Conservation (phyloP, 106 monocot genomes). For the Dactylorhiza incarnata region DNA sequence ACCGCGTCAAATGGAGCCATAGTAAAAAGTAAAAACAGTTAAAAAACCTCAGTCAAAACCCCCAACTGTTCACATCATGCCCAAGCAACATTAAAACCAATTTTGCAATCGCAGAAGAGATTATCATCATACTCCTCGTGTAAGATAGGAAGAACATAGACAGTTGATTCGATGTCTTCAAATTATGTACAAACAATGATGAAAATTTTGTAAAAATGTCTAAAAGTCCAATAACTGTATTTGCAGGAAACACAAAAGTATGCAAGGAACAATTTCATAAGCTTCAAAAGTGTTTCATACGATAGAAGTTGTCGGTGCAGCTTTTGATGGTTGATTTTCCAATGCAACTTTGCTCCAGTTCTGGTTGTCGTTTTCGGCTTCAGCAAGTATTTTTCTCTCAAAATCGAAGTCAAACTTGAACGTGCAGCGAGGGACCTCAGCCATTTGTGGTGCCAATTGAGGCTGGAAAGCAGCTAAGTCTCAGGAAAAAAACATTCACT, state of each 20-base stretch:
- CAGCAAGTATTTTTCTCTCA: slow-evolving; percentile 80
- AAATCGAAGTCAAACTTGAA: slow-evolving; percentile 97
- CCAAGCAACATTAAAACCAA: no score
- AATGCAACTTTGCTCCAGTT: slow-evolving; percentile 68
- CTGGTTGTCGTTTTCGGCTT: slow-evolving; percentile 70
- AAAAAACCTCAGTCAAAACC: no score
- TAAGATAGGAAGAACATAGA: neutral
- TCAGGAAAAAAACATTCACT: neutral
- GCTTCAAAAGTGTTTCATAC: slow-evolving; percentile 13
- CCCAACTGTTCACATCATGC: no score
- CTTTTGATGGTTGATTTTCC: slow-evolving; percentile 44
- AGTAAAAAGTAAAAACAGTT: no score
- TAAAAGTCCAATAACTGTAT: neutral
- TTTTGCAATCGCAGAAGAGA: no score
- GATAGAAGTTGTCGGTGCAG: slow-evolving; percentile 36
- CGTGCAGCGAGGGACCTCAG: slow-evolving; percentile 69
- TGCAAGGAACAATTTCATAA: neutral
- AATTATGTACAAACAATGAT: neutral
- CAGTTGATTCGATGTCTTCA: neutral
- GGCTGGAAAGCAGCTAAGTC: slow-evolving; percentile 31
- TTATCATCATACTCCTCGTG: no score
- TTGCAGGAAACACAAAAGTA: neutral
- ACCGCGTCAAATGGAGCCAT: no score
- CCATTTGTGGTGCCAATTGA: slow-evolving; percentile 52
- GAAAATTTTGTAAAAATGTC: neutral